Conservation (phyloP, 2,329 filamentous ascomycete species). For the Venturiaceae sp. region DNA sequence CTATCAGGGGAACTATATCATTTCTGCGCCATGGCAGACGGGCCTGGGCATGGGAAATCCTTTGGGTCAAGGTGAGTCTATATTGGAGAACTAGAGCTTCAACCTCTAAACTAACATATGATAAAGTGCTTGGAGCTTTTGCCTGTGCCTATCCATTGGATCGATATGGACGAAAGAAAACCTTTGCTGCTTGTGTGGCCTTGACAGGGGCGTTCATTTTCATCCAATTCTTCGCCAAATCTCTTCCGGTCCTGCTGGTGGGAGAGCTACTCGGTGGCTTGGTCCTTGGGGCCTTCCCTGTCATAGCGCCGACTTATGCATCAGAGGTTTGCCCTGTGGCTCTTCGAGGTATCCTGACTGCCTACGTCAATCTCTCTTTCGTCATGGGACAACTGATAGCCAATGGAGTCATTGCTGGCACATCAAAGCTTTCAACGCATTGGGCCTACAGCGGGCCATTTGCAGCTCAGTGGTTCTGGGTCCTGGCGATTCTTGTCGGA, state of each 20-base stretch:
- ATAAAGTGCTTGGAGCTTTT: constrained; percentile 30
- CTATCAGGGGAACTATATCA: constrained; percentile 29
- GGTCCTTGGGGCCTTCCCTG: constrained; percentile 39
- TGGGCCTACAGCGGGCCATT: constrained; percentile 53
- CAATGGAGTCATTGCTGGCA: constrained; percentile 60
- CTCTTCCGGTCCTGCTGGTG: constrained; percentile 30
- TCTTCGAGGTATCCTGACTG: constrained; percentile 45
- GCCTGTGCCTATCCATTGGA: constrained; percentile 38
- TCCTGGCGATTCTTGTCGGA: constrained; percentile 54
- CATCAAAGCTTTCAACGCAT: constrained; percentile 54
- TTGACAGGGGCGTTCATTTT: constrained; percentile 34
- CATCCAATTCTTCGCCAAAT: constrained; percentile 40
- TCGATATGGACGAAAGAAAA: constrained; percentile 34
- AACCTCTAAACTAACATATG: neutral
- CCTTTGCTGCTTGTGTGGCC: constrained; percentile 34
- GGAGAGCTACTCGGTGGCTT: constrained; percentile 39
- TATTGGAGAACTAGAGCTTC: constrained; percentile 9
- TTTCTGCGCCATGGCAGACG: constrained; percentile 37
- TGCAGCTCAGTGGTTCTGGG: constrained; percentile 58
- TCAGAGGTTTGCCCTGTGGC: constrained; percentile 61
- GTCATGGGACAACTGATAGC: constrained; percentile 64
- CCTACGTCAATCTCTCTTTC: constrained; percentile 72
- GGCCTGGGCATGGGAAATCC: constrained; percentile 37
- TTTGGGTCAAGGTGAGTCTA: constrained; percentile 30
- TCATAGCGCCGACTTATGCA: constrained; percentile 39